A percentile compares a stretch with the other conserved stretches of the same genome.
Evolutionary conservation across 148 eudicot genomes (phyloP).

Genomic region (Chenopodium quinoa): DNA sequence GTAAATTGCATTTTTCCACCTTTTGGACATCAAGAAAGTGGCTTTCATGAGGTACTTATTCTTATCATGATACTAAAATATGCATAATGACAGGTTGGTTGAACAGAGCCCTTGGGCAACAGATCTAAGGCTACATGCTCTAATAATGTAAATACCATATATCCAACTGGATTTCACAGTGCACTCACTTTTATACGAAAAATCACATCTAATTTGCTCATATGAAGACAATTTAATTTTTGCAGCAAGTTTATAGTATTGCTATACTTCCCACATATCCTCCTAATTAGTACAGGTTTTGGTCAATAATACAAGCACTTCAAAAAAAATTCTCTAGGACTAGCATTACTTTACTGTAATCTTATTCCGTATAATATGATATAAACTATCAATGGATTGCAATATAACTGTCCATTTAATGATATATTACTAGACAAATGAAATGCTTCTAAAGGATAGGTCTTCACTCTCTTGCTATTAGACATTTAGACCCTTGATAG

Average conservation of each 20-base stretch:
- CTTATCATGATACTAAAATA: neutral
- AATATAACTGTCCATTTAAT: neutral
- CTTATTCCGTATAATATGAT: neutral
- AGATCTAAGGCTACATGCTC: neutral
- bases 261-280: neutral
- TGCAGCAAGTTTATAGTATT: neutral
- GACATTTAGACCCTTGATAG: neutral
- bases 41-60: neutral
- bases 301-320: conserved; percentile 1
- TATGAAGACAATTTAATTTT: neutral
- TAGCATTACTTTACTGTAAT: conserved; percentile 1
- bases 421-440: neutral
- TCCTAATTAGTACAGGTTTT: neutral
- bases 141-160: neutral
- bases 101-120: neutral
- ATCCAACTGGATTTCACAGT: neutral
- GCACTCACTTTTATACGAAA: conserved; percentile 5
- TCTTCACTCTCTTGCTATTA: neutral
- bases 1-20: neutral
- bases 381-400: neutral
- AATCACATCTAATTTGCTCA: neutral
- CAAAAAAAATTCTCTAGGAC: conserved; percentile 8
- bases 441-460: neutral
- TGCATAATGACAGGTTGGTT: neutral
- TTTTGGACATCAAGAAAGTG: conserved; percentile 2